Percentiles rank a stretch among this genome's conserved stretches.
These are phyloP conservation scores for Lactarius vividus DNA, from an alignment of 768 basidiomycete genomes.

Conservation along the genomic window DNA sequence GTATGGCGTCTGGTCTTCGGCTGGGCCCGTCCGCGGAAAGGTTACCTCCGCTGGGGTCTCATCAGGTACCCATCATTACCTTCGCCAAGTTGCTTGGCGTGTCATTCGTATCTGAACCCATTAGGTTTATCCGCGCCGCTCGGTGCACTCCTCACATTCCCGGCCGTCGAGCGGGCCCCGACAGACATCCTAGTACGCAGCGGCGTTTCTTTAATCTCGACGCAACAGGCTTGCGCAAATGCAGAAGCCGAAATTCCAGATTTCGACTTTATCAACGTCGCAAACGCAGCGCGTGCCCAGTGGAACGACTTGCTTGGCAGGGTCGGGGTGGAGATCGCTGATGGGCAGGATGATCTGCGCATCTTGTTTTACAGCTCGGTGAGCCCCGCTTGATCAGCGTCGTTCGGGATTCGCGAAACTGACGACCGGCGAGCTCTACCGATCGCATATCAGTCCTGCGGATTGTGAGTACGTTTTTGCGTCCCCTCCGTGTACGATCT, in stretches of 20 bases:
- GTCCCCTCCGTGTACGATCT: background rate
- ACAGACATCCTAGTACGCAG: constrained; percentile 56
- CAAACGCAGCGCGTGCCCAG: constrained; percentile 40
- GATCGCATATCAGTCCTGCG: constrained; percentile 61
- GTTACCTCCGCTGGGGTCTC: constrained; percentile 49
- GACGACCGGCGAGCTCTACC: constrained; percentile 43
- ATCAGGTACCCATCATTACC: constrained; percentile 39
- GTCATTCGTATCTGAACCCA: background rate
- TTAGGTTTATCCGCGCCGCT: constrained; percentile 49
- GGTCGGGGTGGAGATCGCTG: constrained; percentile 46
- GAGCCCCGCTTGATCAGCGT: constrained; percentile 15
- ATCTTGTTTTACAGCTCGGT: constrained; percentile 60
- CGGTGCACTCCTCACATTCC: constrained; percentile 32
- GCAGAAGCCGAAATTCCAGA: constrained; percentile 59
- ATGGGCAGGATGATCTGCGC: constrained; percentile 45
- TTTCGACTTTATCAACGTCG: constrained; percentile 53
- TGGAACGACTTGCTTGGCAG: constrained; percentile 61
- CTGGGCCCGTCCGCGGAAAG: constrained; percentile 47
- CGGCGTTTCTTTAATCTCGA: constrained; percentile 64
- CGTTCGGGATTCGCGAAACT: background rate
- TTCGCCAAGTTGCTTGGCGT: background rate
- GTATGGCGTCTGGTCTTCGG: constrained; percentile 53
- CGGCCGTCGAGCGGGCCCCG: background rate
- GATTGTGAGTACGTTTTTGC: constrained; percentile 47
- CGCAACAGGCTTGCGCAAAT: constrained; percentile 56